These are phyloP conservation scores for Dendrobium nobile DNA, from an alignment of 106 monocot genomes.

Conservation along the genomic window DNA sequence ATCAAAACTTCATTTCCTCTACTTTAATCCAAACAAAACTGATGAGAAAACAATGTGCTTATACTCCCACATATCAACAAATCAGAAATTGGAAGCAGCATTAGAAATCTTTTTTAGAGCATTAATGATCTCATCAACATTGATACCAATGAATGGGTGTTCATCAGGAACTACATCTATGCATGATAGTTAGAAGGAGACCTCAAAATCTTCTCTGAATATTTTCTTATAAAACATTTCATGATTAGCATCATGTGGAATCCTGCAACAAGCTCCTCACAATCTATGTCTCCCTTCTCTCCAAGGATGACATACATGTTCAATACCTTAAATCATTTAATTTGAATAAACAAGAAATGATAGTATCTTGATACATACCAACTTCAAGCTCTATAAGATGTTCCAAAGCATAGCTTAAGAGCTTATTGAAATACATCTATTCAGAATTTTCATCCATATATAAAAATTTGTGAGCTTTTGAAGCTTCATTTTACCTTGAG, in stretches of 20 bases:
- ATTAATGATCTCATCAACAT: slow-evolving; percentile 35
- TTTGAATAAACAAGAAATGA: no score
- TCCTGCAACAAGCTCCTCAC: slow-evolving; percentile 51
- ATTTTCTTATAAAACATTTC: slow-evolving; percentile 37
- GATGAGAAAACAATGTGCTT: background rate
- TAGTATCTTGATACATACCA: no score
- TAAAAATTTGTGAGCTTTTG: no score
- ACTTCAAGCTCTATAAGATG: no score
- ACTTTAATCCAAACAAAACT: no score
- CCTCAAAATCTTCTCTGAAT: slow-evolving; percentile 50
- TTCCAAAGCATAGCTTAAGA: no score
- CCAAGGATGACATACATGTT: slow-evolving; percentile 63
- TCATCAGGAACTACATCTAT: slow-evolving; percentile 43
- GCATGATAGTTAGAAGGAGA: slow-evolving; percentile 27
- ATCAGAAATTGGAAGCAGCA: slow-evolving; percentile 29
- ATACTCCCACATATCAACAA: background rate
- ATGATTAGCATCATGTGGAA: slow-evolving; percentile 56
- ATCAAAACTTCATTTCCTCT: no score
- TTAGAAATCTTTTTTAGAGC: slow-evolving; percentile 36
- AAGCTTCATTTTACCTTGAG: no score
- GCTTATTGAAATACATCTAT: no score
- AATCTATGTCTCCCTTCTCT: slow-evolving; percentile 61
- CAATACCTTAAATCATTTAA: slow-evolving; percentile 31
- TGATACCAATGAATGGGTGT: slow-evolving; percentile 36
- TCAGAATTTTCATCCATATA: no score